Conservation (phyloP, 176 grass and related monocot species). For the Avena atlantica region DNA sequence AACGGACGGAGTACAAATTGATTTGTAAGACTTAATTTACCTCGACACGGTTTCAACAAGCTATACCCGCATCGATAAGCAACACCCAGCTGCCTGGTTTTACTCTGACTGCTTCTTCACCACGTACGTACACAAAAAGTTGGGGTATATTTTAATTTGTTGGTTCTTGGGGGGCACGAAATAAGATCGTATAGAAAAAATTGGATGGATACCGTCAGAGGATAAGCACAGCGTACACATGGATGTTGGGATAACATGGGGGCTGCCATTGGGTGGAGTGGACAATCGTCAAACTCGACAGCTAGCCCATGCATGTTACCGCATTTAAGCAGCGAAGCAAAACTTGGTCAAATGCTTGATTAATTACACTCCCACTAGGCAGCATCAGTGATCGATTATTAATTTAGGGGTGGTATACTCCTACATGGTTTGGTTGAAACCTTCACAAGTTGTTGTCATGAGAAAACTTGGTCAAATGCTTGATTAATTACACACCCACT, state of each 20-base stretch:
- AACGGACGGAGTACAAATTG: background rate
- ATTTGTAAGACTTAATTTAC: background rate
- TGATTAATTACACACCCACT: background rate
- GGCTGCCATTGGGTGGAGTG: conserved; percentile 24
- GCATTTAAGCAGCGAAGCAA: background rate
- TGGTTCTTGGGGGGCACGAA: conserved; percentile 46
- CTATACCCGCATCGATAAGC: conserved; percentile 19
- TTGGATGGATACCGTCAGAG: background rate
- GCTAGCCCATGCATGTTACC: conserved; percentile 28
- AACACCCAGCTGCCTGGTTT: background rate
- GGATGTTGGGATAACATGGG: conserved; percentile 26
- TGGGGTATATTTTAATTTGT: conserved; percentile 41
- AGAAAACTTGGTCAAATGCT: conserved; percentile 40
- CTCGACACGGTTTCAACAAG: background rate
- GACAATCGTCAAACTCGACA: conserved; percentile 38
- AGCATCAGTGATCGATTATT: background rate
- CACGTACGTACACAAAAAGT: background rate
- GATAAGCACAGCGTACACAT: background rate
- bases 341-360: conserved; percentile 40
- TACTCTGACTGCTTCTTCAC: background rate
- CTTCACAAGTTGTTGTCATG: background rate
- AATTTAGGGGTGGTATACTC: too few species aligned
- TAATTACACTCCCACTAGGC: background rate
- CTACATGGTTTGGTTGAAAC: background rate
- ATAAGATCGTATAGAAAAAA: conserved; percentile 4